These are phyloP conservation scores for Lentinula sp. DNA, from an alignment of 768 basidiomycete species.

Conservation along the genomic window DNA sequence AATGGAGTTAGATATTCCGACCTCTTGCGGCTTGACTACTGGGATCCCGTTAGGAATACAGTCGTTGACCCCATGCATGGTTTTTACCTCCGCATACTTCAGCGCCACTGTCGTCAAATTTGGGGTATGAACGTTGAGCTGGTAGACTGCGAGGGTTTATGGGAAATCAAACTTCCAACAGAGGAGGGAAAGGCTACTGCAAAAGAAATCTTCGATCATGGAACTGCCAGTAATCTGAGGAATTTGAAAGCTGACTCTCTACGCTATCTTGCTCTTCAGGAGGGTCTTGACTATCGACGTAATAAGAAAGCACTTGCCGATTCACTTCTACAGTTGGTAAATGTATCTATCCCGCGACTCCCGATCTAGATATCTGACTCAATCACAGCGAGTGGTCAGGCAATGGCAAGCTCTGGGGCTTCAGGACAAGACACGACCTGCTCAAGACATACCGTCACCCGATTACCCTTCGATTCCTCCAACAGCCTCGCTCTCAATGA, in stretches of 20 bases:
- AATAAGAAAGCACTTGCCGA: background rate
- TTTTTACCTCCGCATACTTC: slow-evolving; percentile 3
- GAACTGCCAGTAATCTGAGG: background rate
- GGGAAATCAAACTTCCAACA: background rate
- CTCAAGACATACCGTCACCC: no score
- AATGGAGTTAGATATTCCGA: slow-evolving; percentile 14
- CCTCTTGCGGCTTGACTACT: slow-evolving; percentile 17
- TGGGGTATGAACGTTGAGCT: slow-evolving; percentile 18
- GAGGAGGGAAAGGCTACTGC: background rate
- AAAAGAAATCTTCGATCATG: background rate
- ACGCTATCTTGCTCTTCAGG: background rate
- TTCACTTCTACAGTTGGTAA: background rate
- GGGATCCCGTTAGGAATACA: slow-evolving; percentile 12
- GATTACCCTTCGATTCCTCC: no score
- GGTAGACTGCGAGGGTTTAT: slow-evolving; percentile 13
- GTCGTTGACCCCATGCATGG: slow-evolving; percentile 8
- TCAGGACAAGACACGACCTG: no score
- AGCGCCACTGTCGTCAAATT: slow-evolving; percentile 12
- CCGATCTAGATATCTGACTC: background rate
- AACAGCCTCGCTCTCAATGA: no score
- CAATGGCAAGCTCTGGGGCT: no score
- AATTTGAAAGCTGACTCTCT: background rate
- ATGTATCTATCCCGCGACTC: background rate
- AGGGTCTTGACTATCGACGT: background rate
- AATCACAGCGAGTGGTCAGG: no score